Evolutionary conservation across 106 monocot genomes (phyloP).

Genomic region (Phalaenopsis equestris): DNA sequence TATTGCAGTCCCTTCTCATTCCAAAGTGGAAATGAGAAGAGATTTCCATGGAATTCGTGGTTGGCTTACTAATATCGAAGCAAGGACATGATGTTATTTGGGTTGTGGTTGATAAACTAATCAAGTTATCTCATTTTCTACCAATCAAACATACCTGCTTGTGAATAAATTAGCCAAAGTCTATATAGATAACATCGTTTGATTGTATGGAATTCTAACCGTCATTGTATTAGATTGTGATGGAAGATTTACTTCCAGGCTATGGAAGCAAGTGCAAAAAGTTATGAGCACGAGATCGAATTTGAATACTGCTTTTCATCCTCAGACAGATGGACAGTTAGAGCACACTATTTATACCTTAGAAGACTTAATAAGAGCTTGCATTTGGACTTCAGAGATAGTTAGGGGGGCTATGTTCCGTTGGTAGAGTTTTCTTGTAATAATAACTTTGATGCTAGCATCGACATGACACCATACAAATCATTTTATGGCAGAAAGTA

Average conservation of each 20-base stretch:
- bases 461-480: too few relatives aligned
- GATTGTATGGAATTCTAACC: background rate
- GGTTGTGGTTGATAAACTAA: background rate
- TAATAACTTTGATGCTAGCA: too few relatives aligned
- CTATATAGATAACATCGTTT: background rate
- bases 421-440: too few relatives aligned
- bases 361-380: background rate
- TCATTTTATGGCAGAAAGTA: too few relatives aligned
- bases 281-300: background rate
- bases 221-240: background rate
- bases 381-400: background rate
- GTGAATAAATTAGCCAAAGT: background rate
- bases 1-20: background rate
- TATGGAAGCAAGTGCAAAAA: background rate
- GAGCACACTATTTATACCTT: too few relatives aligned
- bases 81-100: background rate
- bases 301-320: background rate
- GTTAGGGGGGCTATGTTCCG: too few relatives aligned
- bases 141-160: background rate
- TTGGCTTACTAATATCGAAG: background rate
- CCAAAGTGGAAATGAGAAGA: background rate
- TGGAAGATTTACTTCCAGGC: background rate
- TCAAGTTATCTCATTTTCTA: background rate
- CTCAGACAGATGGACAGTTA: too few relatives aligned
- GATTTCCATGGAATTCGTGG: background rate